These are phyloP conservation scores for Fusarium verticillioides DNA, from an alignment of 2,329 filamentous ascomycete species.

Conservation along the genomic window DNA sequence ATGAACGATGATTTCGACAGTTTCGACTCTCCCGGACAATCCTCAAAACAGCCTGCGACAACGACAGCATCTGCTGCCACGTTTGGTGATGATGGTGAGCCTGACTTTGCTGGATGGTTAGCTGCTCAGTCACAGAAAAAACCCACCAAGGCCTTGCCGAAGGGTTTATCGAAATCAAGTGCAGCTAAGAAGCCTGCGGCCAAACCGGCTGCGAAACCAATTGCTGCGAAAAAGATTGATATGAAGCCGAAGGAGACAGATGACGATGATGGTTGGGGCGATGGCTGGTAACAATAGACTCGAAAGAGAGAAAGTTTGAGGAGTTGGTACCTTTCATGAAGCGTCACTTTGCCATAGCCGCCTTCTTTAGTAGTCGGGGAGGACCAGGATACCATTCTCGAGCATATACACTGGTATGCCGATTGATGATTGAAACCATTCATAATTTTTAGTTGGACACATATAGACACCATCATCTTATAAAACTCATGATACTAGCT, in stretches of 20 bases:
- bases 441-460: neutral
- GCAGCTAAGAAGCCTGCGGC: constrained; percentile 54
- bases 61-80: constrained; percentile 56
- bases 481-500: neutral
- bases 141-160: constrained; percentile 77
- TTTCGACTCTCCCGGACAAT: constrained; percentile 49
- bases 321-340: neutral
- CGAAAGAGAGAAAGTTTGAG: neutral
- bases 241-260: constrained; percentile 70
- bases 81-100: constrained; percentile 89
- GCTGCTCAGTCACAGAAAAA: constrained; percentile 87
- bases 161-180: constrained; percentile 77
- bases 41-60: constrained; percentile 44
- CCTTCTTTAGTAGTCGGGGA: neutral
- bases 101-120: constrained; percentile 95
- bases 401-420: constrained; percentile 15
- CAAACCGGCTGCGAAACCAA: constrained; percentile 58
- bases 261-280: constrained; percentile 73
- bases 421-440: constrained; percentile 28
- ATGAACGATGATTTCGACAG: constrained; percentile 65
- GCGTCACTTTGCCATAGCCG: constrained; percentile 8
- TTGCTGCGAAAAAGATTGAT: constrained; percentile 73
- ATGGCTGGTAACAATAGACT: constrained; percentile 64
- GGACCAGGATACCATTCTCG: constrained; percentile 35
- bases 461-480: neutral